phyloP scores from a whole-genome alignment of 169 alveolate genomes.

The Plasmodium yoelii region DNA sequence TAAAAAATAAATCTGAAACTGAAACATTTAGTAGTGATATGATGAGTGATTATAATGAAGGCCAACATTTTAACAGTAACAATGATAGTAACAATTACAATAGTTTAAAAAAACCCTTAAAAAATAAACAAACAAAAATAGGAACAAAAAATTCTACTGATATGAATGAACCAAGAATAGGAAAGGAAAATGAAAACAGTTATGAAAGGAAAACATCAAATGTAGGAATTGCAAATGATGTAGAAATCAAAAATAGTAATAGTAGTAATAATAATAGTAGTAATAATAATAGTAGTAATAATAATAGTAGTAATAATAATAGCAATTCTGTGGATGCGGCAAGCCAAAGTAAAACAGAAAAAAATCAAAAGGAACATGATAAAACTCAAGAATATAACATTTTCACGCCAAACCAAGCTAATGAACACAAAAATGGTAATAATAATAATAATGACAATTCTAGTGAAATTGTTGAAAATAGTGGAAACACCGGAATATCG shows the following conservation, averaged over 20 bases:
- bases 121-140: background rate
- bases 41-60: conserved; percentile 27
- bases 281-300: too few relatives aligned
- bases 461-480: background rate
- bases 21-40: conserved; percentile 45
- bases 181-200: background rate
- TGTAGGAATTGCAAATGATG: too few relatives aligned
- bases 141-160: conserved; percentile 15
- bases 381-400: too few relatives aligned
- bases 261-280: too few relatives aligned
- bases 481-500: too few relatives aligned
- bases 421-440: conserved; percentile 17
- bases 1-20: conserved; percentile 41
- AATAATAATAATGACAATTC: conserved; percentile 22
- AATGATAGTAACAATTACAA: conserved; percentile 3
- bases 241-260: too few relatives aligned
- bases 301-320: too few relatives aligned
- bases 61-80: conserved; percentile 6
- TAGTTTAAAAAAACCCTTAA: background rate
- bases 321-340: too few relatives aligned
- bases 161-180: background rate
- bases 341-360: too few relatives aligned
- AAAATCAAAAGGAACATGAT: too few relatives aligned
- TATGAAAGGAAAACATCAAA: background rate
- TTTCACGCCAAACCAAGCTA: background rate